These are phyloP conservation scores for Ogataea pini DNA, from an alignment of 805 yeast species.

Conservation along the genomic window DNA sequence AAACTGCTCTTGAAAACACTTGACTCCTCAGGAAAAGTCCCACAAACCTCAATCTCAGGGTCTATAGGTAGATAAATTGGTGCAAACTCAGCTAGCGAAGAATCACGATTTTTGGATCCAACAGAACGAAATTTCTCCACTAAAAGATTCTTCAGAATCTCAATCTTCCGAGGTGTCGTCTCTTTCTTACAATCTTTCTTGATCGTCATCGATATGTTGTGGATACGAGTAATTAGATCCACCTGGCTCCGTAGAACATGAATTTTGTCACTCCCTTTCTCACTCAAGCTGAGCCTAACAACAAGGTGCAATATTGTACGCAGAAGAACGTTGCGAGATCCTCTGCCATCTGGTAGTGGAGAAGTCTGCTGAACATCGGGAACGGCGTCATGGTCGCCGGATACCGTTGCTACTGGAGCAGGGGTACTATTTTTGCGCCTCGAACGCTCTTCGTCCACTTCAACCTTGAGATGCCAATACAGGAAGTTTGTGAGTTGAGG, in stretches of 20 bases:
- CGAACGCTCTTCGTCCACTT: constrained; percentile 62
- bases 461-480: constrained; percentile 92
- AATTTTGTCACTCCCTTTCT: constrained; percentile 32
- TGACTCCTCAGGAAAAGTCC: constrained; percentile 76
- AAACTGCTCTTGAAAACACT: constrained; percentile 89
- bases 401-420: constrained; percentile 1
- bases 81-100: constrained; percentile 38
- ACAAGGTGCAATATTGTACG: constrained; percentile 34
- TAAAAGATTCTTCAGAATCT: constrained; percentile 59
- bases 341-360: constrained; percentile 6
- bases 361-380: constrained; percentile 15
- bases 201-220: constrained; percentile 62
- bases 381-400: constrained; percentile 1
- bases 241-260: constrained; percentile 51
- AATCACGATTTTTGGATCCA: constrained; percentile 19
- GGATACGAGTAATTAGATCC: constrained; percentile 64
- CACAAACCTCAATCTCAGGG: constrained; percentile 72
- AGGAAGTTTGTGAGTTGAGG: constrained; percentile 74
- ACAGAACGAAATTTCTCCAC: constrained; percentile 46
- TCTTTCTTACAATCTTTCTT: constrained; percentile 63
- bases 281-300: constrained; percentile 25
- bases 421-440: neutral
- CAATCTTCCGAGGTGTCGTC: constrained; percentile 73
- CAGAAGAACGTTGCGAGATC: constrained; percentile 25
- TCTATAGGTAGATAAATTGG: constrained; percentile 79